These are phyloP conservation scores for Metschnikowia similis DNA, from an alignment of 805 yeast genomes.

Conservation along the genomic window DNA sequence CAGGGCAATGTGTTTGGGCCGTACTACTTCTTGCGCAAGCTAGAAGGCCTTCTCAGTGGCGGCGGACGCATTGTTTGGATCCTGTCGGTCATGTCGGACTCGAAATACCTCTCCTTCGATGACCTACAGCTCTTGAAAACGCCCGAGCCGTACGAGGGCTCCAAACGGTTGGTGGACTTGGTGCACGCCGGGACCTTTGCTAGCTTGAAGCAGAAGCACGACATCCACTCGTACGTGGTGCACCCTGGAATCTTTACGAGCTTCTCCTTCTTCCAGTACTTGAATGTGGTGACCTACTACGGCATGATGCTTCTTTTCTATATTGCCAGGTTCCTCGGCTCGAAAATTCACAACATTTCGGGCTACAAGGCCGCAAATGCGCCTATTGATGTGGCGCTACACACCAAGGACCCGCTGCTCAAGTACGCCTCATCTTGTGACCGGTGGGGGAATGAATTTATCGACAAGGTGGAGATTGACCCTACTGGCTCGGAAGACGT, in stretches of 20 bases:
- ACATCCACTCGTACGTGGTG: constrained; percentile 68
- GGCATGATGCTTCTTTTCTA: constrained; percentile 86
- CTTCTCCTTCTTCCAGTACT: constrained; percentile 68
- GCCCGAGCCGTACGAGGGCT: too few relatives aligned
- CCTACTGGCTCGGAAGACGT: constrained; percentile 64
- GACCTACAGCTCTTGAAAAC: constrained; percentile 19
- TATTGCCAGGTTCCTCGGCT: constrained; percentile 75
- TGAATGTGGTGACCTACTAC: constrained; percentile 74
- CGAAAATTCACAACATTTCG: constrained; percentile 82
- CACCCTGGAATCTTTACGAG: constrained; percentile 95
- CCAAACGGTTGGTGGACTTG: too few relatives aligned
- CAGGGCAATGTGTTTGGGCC: constrained; percentile 98
- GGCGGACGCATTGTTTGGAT: constrained; percentile 81
- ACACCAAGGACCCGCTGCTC: constrained; percentile 50
- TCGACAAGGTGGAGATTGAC: constrained; percentile 55
- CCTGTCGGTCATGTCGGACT: constrained; percentile 75
- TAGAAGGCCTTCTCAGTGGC: constrained; percentile 51
- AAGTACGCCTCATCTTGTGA: constrained; percentile 67
- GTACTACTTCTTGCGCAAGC: constrained; percentile 70
- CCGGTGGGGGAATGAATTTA: constrained; percentile 59
- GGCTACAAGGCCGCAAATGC: constrained; percentile 92
- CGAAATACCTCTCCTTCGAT: constrained; percentile 60
- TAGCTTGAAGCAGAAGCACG: constrained; percentile 26
- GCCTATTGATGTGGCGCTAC: constrained; percentile 54
- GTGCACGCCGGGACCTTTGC: too few relatives aligned